A percentile compares a stretch with the other conserved stretches of the same genome.
Evolutionary conservation across 768 basidiomycete genomes (phyloP).

Genomic region (Suillus lakei): DNA sequence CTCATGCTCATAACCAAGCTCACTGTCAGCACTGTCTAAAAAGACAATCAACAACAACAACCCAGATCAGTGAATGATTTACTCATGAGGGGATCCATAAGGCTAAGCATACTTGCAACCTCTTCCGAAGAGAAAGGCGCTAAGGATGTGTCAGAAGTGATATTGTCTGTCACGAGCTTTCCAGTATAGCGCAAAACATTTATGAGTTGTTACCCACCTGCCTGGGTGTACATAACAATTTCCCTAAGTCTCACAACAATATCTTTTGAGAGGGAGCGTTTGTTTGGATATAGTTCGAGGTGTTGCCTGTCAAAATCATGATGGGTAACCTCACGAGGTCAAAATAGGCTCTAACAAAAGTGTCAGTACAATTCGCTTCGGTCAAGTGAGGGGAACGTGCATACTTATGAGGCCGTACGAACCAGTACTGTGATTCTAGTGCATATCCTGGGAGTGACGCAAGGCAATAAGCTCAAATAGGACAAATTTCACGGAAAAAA

Average conservation of each 20-base stretch:
- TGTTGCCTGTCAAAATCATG: not conserved
- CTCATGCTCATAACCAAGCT: not conserved
- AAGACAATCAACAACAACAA: not conserved
- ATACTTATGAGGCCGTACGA: not conserved
- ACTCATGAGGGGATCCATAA: conserved; percentile 4
- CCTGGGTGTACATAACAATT: not conserved
- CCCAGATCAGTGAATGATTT: not conserved
- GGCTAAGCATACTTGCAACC: conserved; percentile 1
- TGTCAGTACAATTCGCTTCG: not conserved
- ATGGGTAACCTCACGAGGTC: not conserved
- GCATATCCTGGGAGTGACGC: not conserved
- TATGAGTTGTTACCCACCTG: not conserved
- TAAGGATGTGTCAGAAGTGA: not conserved
- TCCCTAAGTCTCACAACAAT: not conserved
- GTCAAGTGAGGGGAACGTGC: not conserved
- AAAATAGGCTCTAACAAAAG: not conserved
- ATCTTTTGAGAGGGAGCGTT: not conserved
- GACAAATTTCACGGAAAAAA: not conserved
- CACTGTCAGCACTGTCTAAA: not conserved
- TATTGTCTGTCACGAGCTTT: not conserved
- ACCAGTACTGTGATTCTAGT: conserved; percentile 6
- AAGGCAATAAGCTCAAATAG: not conserved
- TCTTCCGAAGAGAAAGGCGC: conserved; percentile 2
- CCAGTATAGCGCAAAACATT: not conserved
- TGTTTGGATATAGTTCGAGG: not conserved